phyloP scores from a whole-genome alignment of 2,329 filamentous ascomycete genomes.

The Aspergillus felis region DNA sequence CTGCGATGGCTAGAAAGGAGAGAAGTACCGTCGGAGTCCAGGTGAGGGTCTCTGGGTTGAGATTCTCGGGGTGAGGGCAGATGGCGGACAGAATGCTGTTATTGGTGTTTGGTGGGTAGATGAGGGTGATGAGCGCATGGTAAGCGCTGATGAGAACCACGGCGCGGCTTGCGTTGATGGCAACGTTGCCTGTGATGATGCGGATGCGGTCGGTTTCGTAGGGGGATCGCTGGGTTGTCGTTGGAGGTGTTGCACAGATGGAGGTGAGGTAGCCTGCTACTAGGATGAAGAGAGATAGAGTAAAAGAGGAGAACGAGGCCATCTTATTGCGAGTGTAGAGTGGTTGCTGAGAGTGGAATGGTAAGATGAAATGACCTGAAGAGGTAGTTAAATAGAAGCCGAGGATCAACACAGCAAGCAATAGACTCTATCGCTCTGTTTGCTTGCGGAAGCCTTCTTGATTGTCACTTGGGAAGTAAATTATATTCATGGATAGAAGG shows the following conservation, averaged over 20 bases:
- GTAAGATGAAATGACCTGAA: background rate
- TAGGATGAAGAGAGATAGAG: constrained; percentile 13
- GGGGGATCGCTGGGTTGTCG: constrained; percentile 2
- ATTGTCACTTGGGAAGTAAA: too few species aligned
- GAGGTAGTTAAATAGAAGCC: background rate
- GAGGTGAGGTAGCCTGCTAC: constrained; percentile 13
- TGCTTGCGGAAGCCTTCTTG: too few species aligned
- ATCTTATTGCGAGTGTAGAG: constrained; percentile 4
- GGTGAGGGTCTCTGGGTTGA: constrained; percentile 17
- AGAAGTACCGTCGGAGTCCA: constrained; percentile 18
- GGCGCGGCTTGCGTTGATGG: constrained; percentile 8
- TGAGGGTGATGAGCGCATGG: constrained; percentile 18
- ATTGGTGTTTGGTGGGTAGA: constrained; percentile 3
- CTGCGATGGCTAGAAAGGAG: constrained; percentile 16
- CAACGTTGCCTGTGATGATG: constrained; percentile 9
- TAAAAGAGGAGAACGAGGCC: constrained; percentile 5
- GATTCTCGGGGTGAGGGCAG: constrained; percentile 16
- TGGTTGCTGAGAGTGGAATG: background rate
- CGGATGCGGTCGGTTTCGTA: constrained; percentile 16
- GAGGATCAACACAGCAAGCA: constrained; percentile 21
- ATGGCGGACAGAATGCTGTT: constrained; percentile 4
- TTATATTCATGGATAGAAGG: too few species aligned
- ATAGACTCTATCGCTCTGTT: background rate
- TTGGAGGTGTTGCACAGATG: constrained; percentile 16
- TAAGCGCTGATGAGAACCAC: constrained; percentile 10